These are phyloP conservation scores for Amesomyces nigricolor DNA, from an alignment of 2,329 filamentous ascomycete species.

Conservation along the genomic window DNA sequence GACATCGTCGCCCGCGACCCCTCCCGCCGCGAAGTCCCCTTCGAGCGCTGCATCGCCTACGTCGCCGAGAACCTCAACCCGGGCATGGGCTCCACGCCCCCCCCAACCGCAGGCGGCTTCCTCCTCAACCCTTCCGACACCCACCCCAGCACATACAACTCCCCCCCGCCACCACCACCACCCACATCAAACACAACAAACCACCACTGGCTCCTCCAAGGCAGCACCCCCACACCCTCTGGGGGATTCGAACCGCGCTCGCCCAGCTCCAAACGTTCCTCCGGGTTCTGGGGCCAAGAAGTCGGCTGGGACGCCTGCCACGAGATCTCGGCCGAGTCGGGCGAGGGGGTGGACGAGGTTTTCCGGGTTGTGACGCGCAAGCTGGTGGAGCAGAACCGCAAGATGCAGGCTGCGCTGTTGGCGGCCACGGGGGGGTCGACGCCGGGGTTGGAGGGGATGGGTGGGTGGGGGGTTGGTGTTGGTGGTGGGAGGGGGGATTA, in stretches of 20 bases:
- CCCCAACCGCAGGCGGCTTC: constrained; percentile 39
- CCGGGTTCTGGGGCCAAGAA: constrained; percentile 85
- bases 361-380: constrained; percentile 67
- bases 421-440: constrained; percentile 48
- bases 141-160: not conserved
- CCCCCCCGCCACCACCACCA: not conserved
- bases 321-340: constrained; percentile 89
- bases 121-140: constrained; percentile 31
- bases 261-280: constrained; percentile 60
- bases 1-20: constrained; percentile 87
- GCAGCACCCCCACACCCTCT: constrained; percentile 9
- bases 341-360: constrained; percentile 93
- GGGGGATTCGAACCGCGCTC: constrained; percentile 39
- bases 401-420: constrained; percentile 54
- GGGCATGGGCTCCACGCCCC: constrained; percentile 59
- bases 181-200: constrained; percentile 8
- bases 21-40: constrained; percentile 72
- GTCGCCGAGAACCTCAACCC: constrained; percentile 87
- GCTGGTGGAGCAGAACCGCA: constrained; percentile 58
- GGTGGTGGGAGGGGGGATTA: constrained; percentile 7
- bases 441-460: constrained; percentile 25
- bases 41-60: constrained; percentile 93
- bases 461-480: constrained; percentile 4
- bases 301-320: constrained; percentile 96
- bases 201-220: not conserved